Base-by-base conservation (phyloP, 2,329 filamentous ascomycete species). In the Penicillium digitatum region DNA sequence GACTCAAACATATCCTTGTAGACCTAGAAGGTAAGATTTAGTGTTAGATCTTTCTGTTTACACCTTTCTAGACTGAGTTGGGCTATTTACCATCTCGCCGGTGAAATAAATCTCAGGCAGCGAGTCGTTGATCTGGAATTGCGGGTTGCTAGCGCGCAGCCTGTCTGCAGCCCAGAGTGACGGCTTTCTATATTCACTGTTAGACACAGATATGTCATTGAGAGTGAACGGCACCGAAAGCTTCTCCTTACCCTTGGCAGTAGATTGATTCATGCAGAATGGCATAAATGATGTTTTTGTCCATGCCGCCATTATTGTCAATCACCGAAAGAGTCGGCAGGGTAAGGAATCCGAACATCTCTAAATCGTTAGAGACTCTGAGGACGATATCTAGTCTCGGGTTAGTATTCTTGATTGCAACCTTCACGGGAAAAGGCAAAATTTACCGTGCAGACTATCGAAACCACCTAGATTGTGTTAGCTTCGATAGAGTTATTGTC, bases 191-290 rank as follows among this genome's bases (percentile, higher is more conserved):
- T 32, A 70, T 8, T 79, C 78, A 4, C 18, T 22, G 52, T 60
- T 50, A 64, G 52, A 29, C 2, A 42, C 12, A 27, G 6, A 14
- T n/a, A 20, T 16, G 2, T 29, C 7, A 29, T 39, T 2, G 8
- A 34, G 29, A 48, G 2, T 11, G 5, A 12, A n/a, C 18, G 26
- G 22, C 42, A 16, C 9, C 10, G 40, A 29, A 24, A 26, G 12
- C 7, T 16, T 20, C 10, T 24, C 18, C 53, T 58, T 78, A 82
- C 57, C 83, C 82, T 71, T 88, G 84, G 70, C 88, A 93, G 78
- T 96, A 97, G 63, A 92, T 87, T 8, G 89, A 81, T 73, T 97
- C 93, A 69, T 97, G 93, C 3, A 96, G 77, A 37, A 96, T 79
- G 24, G 89, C 87, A 69, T 96, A 97, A 57, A 96, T 83, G 53